A percentile compares a stretch with the other conserved stretches of the same genome.
Evolutionary conservation across 441 rosid genomes (phyloP).

Genomic region (Flueggea neowawraea): DNA sequence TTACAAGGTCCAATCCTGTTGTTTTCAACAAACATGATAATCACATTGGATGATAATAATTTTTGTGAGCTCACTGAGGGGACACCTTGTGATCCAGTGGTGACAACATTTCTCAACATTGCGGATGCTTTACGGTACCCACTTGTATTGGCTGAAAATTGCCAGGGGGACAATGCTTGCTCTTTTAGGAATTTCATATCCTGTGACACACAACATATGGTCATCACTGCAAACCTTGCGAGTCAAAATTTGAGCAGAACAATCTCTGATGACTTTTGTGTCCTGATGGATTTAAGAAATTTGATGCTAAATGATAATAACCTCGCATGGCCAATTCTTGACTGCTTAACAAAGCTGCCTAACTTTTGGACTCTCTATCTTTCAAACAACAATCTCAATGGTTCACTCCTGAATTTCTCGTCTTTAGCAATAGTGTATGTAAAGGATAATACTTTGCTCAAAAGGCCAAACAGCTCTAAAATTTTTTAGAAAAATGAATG

Average conservation of each 20-base stretch:
- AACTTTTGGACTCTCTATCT: slow-evolving; percentile 45
- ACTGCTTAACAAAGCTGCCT: slow-evolving; percentile 40
- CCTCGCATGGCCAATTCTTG: slow-evolving; percentile 54
- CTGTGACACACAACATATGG: slow-evolving; percentile 5
- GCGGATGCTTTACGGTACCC: slow-evolving; percentile 13
- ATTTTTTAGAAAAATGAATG: slow-evolving; percentile 14
- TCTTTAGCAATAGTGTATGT: slow-evolving; percentile 19
- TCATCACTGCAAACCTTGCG: neutral
- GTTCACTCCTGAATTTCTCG: slow-evolving; percentile 37
- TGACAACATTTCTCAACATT: slow-evolving; percentile 1
- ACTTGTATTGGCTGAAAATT: neutral
- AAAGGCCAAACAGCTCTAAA: slow-evolving; percentile 18
- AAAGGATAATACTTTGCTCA: slow-evolving; percentile 50
- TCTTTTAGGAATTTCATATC: slow-evolving; percentile 2
- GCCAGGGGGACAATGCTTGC: slow-evolving; percentile 11
- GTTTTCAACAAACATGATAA: slow-evolving; percentile 5
- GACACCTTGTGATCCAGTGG: slow-evolving; percentile 9
- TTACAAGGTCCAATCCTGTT: slow-evolving; percentile 65
- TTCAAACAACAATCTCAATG: too few relatives aligned
- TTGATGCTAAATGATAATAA: slow-evolving; percentile 44
- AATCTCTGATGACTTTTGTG: slow-evolving; percentile 56
- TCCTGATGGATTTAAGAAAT: slow-evolving; percentile 39
- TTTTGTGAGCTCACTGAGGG: slow-evolving; percentile 7
- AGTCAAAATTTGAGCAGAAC: slow-evolving; percentile 18
- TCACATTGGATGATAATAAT: neutral